phyloP scores from a whole-genome alignment of 192 early-diverging fungal genomes.

The Entophlyctis luteolus region DNA sequence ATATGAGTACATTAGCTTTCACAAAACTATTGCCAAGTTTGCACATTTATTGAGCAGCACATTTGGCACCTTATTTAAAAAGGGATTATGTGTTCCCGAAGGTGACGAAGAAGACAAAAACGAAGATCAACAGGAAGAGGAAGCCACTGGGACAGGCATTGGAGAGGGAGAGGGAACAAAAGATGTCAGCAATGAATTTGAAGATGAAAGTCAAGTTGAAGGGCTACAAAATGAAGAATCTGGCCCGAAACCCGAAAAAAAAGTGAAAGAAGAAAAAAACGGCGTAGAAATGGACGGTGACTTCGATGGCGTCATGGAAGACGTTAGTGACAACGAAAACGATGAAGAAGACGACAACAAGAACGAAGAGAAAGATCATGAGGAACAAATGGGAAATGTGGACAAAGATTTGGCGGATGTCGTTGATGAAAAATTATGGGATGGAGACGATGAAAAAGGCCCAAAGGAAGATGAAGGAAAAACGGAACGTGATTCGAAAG shows the following conservation, averaged over 20 bases:
- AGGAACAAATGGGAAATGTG: constrained; percentile 90
- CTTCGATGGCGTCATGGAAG: constrained; percentile 87
- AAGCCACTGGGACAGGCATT: constrained; percentile 67
- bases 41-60: constrained; percentile 66
- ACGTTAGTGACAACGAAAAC: constrained; percentile 70
- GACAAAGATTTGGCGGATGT: constrained; percentile 81
- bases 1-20: constrained; percentile 40
- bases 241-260: constrained; percentile 40
- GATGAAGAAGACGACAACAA: constrained; percentile 69
- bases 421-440: constrained; percentile 98
- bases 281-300: constrained; percentile 96
- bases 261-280: constrained; percentile 68
- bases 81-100: constrained; percentile 84
- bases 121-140: constrained; percentile 50
- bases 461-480: constrained; percentile 57
- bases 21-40: constrained; percentile 71
- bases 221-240: constrained; percentile 73
- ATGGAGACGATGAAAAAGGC: constrained; percentile 63
- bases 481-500: constrained; percentile 51
- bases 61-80: constrained; percentile 66
- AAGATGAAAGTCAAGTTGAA: constrained; percentile 92
- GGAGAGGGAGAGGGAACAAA: constrained; percentile 93
- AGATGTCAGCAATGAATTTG: constrained; percentile 96
- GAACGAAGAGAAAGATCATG: constrained; percentile 67
- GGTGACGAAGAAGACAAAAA: constrained; percentile 60